These are phyloP conservation scores for Fusarium sp. DNA, from an alignment of 2,329 filamentous ascomycete genomes.

Conservation along the genomic window DNA sequence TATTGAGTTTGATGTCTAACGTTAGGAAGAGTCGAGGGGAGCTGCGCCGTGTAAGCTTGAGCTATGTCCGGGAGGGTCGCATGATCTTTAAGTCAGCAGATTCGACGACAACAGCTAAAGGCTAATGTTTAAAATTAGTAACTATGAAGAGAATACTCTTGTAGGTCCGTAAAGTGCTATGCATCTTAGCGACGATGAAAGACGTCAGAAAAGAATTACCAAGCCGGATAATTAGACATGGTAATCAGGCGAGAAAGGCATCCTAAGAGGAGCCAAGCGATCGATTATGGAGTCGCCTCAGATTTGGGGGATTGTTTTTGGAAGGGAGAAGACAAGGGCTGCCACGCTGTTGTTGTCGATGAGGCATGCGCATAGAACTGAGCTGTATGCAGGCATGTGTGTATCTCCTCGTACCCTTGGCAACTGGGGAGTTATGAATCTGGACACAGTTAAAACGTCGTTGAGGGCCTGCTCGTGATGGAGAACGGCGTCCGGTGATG, in stretches of 20 bases:
- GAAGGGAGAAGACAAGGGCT: constrained; percentile 31
- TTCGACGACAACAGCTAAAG: constrained; percentile 31
- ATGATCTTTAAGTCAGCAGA: constrained; percentile 47
- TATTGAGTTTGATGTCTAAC: constrained; percentile 1
- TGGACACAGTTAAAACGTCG: constrained; percentile 22
- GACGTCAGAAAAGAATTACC: constrained; percentile 18
- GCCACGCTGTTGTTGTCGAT: constrained; percentile 38
- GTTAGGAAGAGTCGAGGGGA: constrained; percentile 7
- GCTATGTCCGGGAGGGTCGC: constrained; percentile 35
- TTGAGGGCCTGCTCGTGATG: constrained; percentile 26
- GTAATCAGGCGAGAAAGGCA: constrained; percentile 27
- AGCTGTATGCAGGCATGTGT: constrained; percentile 11
- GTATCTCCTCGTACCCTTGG: constrained; percentile 19
- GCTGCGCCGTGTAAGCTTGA: constrained; percentile 29
- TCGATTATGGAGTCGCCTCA: constrained; percentile 31
- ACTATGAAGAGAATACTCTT: neutral
- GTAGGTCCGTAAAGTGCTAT: neutral
- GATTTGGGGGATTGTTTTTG: constrained; percentile 19
- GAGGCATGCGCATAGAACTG: constrained; percentile 12
- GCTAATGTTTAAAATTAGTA: constrained; percentile 10
- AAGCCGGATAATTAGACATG: constrained; percentile 44
- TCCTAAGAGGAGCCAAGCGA: constrained; percentile 18
- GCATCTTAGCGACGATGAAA: constrained; percentile 7
- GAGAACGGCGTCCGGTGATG: constrained; percentile 7
- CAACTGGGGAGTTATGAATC: constrained; percentile 37